A percentile compares a stretch with the other conserved stretches of the same genome.
Evolutionary conservation across 2,329 filamentous ascomycete species (phyloP).

Genomic region (Paracorniculantispora psalliotae): DNA sequence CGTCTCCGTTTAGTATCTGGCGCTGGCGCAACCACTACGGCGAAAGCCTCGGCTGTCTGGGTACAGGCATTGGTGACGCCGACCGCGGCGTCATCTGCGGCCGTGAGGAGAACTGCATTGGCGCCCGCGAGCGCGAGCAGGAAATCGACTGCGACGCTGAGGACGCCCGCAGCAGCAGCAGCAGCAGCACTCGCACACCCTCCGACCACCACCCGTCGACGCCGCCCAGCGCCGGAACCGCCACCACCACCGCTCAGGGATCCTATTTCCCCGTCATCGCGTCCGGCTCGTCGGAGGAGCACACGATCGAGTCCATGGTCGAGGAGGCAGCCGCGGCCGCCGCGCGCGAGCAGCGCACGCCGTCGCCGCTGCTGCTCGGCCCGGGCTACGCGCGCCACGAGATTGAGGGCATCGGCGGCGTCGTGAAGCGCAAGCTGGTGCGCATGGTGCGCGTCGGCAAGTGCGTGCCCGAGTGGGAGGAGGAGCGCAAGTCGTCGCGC

Average conservation of each 20-base stretch:
- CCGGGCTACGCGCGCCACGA: constrained; percentile 81
- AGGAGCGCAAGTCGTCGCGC: constrained; percentile 54
- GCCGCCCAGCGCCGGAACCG: not conserved
- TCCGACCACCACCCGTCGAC: constrained; percentile 2
- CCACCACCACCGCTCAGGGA: not conserved
- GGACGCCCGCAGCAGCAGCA: constrained; percentile 54
- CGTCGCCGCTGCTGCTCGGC: constrained; percentile 46
- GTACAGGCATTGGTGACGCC: constrained; percentile 83
- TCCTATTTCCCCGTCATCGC: constrained; percentile 15
- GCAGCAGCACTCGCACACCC: no score
- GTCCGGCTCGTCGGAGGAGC: not conserved
- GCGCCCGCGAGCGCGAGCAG: constrained; percentile 69
- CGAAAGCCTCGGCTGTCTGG: constrained; percentile 72
- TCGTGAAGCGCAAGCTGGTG: constrained; percentile 83
- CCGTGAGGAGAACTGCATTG: constrained; percentile 70
- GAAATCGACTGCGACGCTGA: constrained; percentile 84
- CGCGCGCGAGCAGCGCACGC: constrained; percentile 30
- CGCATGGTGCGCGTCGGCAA: constrained; percentile 76
- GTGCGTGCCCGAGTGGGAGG: constrained; percentile 80
- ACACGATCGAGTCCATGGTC: constrained; percentile 16
- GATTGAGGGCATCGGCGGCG: constrained; percentile 84
- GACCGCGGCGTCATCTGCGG: constrained; percentile 86
- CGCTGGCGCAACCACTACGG: constrained; percentile 84
- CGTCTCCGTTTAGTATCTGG: constrained; percentile 58
- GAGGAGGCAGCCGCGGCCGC: not conserved